A percentile compares a stretch with the other conserved stretches of the same genome.
Evolutionary conservation across 495 filamentous ascomycete species (phyloP).

Genomic region (Entonaema liquescens): DNA sequence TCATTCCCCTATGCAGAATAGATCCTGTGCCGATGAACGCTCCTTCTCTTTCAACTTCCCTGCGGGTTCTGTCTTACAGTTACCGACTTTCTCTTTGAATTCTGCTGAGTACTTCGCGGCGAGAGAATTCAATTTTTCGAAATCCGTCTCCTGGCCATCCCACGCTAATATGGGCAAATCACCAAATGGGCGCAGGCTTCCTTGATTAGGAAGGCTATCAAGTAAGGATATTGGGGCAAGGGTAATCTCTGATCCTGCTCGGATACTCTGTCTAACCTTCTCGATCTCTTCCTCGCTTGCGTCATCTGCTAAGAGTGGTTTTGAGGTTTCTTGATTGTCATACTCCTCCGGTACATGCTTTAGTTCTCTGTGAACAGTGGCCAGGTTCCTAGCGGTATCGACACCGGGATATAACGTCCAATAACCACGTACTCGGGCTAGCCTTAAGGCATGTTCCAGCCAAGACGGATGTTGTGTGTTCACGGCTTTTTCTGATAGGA

Average conservation of each 20-base stretch:
- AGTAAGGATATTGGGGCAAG: slow-evolving; percentile 47
- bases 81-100: slow-evolving; percentile 53
- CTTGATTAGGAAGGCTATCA: slow-evolving; percentile 49
- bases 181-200: slow-evolving; percentile 47
- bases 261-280: slow-evolving; percentile 34
- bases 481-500: slow-evolving; percentile 58
- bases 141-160: slow-evolving; percentile 48
- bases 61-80: slow-evolving; percentile 44
- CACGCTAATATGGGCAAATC: slow-evolving; percentile 54
- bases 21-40: slow-evolving; percentile 41
- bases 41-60: slow-evolving; percentile 37
- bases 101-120: slow-evolving; percentile 52
- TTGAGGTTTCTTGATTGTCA: slow-evolving; percentile 23
- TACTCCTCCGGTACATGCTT: slow-evolving; percentile 77
- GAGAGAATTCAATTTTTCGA: slow-evolving; percentile 46
- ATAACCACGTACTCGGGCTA: slow-evolving; percentile 77
- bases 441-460: slow-evolving; percentile 77
- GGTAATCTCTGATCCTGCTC: slow-evolving; percentile 35
- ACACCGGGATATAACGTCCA: slow-evolving; percentile 76
- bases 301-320: slow-evolving; percentile 22
- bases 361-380: slow-evolving; percentile 76
- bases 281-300: slow-evolving; percentile 42
- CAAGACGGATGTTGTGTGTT: slow-evolving; percentile 75
- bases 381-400: slow-evolving; percentile 59
- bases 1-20: slow-evolving; percentile 42